Evolutionary conservation across 306 rosid genomes (phyloP).

Genomic region (Pachyrhizus erosus): DNA sequence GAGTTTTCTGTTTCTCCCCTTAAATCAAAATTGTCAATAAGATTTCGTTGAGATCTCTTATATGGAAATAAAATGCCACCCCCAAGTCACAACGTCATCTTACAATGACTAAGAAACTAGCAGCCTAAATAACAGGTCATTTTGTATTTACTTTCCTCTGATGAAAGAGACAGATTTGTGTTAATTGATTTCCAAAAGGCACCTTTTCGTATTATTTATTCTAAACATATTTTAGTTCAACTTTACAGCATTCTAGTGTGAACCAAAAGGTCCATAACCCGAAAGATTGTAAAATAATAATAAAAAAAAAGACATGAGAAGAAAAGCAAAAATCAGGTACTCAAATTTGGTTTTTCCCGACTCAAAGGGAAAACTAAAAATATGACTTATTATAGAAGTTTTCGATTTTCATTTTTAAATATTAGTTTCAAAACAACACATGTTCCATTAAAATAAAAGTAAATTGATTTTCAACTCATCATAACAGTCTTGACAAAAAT

Average conservation of each 20-base stretch:
- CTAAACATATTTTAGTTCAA: not conserved
- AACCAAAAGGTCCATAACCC: not conserved
- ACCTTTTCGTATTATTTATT: not conserved
- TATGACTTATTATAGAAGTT: not conserved
- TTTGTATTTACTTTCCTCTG: not conserved
- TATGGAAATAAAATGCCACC: not conserved
- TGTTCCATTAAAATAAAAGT: too few relatives aligned
- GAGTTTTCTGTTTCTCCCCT: not conserved
- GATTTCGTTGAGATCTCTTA: not conserved
- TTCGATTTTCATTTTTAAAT: too few relatives aligned
- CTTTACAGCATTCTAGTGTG: not conserved
- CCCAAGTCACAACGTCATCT: conserved; percentile 19
- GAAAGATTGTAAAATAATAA: not conserved
- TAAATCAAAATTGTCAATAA: not conserved
- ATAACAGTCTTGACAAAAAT: too few relatives aligned
- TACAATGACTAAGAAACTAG: not conserved
- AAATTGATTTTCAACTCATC: too few relatives aligned
- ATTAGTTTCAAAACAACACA: too few relatives aligned
- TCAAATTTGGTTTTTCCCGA: not conserved
- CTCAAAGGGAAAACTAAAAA: not conserved
- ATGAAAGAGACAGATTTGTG: not conserved
- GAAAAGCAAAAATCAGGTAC: not conserved
- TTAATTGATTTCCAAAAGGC: not conserved
- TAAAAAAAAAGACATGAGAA: not conserved
- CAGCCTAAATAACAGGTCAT: not conserved